Evolutionary conservation across 768 basidiomycete genomes (phyloP), one percentile per base, ranked within the genome.

Genomic region (Lactarius quietus): DNA sequence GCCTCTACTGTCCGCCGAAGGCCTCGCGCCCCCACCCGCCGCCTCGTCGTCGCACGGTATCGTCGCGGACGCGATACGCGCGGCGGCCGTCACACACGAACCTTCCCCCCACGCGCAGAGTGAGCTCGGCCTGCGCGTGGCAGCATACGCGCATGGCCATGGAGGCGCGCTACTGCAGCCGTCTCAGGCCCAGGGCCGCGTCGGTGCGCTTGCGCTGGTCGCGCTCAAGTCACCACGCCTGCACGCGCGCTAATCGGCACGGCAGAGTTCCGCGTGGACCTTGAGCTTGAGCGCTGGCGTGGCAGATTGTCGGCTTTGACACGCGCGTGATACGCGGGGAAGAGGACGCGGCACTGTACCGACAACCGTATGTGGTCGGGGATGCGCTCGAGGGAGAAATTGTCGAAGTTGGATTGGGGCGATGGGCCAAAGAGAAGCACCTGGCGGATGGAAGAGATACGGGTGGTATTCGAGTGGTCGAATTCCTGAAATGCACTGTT

Each of bases 1-100:
- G 3, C 91, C 91, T 3, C 78, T 94, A 20, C 79, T 95, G 38
- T 78, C 83, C 4, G 72, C 74, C 57, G 53, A 39, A 14, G 38
- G 10, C 29, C 35, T 23, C 10, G 61, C 59, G 18, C n/a, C 17
- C 14, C 14, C 20, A 23, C 55, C 55, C 12, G 65, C 59, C 33
- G 29, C 68, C 17, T 48, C 69, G 31, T 66, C 78, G n/a, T n/a
- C n/a, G n/a, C n/a, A n/a, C n/a, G n/a, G n/a, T n/a, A n/a, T n/a
- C n/a, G n/a, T n/a, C n/a, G n/a, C n/a, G n/a, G n/a, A n/a, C n/a
- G n/a, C n/a, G n/a, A n/a, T n/a, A n/a, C n/a, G n/a, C n/a, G n/a
- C n/a, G n/a, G n/a, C n/a, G n/a, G n/a, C n/a, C n/a, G n/a, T n/a
- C n/a, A n/a, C n/a, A n/a, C n/a, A n/a, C n/a, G n/a, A n/a, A n/a